phyloP scores from a whole-genome alignment of 164 flowering plant genomes.

The Umbellularia californica region DNA sequence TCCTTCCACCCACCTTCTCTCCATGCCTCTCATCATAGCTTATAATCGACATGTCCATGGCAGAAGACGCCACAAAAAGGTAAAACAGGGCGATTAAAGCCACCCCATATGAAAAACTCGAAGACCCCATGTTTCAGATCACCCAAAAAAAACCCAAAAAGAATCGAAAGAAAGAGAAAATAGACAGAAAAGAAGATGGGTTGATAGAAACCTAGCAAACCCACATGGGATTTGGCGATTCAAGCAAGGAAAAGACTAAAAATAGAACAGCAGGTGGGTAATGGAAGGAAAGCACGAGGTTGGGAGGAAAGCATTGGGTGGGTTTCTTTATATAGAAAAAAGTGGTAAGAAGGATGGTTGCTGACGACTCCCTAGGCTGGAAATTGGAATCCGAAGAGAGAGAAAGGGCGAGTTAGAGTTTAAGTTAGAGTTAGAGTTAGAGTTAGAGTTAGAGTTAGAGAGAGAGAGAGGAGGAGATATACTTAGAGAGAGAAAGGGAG shows the following conservation, averaged over 20 bases:
- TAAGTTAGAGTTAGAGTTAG: no score
- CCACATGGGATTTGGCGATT: neutral
- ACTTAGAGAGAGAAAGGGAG: neutral
- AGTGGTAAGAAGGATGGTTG: neutral
- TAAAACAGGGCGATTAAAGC: neutral
- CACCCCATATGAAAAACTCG: neutral
- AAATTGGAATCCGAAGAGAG: neutral
- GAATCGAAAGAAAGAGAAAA: neutral
- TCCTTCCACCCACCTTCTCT: constrained; percentile 14
- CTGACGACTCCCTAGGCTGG: neutral
- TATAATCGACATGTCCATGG: constrained; percentile 37
- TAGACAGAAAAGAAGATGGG: neutral
- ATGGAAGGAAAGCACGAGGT: neutral
- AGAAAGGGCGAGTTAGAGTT: neutral
- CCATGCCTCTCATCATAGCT: constrained; percentile 12
- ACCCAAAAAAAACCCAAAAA: neutral
- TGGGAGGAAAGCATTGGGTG: neutral
- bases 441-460: neutral
- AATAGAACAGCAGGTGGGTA: neutral
- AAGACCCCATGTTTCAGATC: neutral
- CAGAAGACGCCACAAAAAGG: constrained; percentile 18
- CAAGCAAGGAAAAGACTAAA: neutral
- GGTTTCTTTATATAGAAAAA: neutral
- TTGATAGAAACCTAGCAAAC: neutral
- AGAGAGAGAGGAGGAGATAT: no score